Evolutionary conservation across 768 basidiomycete species (phyloP), one percentile per base, ranked within the genome.

Genomic region (Psilocybe cubensis): DNA sequence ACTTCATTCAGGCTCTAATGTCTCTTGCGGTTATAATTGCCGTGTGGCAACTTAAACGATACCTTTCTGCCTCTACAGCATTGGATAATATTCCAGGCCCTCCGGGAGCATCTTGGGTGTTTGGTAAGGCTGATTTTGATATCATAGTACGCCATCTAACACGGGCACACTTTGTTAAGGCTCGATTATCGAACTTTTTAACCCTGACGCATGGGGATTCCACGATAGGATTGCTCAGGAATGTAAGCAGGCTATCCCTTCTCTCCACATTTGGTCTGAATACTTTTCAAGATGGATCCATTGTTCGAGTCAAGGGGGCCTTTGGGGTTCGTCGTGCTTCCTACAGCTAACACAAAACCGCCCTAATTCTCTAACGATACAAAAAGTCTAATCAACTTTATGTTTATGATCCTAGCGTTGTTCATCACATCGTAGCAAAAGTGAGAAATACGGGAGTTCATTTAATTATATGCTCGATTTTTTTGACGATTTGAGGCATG

Each of bases 341-440:
- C 6, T 24, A 24, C 18, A 1, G 3, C 11, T 24, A 3, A 12
- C 5, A 48, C 33, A 18, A 25, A 14, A 9, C 17, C 18, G 10
- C 14, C 14, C n/a, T 5, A 17, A 40, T 44, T 43, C 14, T 53
- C 27, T 45, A 5, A 10, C 1, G 21, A 10, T 3, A 21, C 14
- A 24, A 25, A 52, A 60, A 73, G 72, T 67, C 66, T 24, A 63
- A 70, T 44, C 60, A 66, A 23, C 64, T 83, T 3, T 77, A 77
- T 56, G 69, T 79, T 1, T 79, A 63, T 49, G 81, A 83, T 56
- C 76, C 81, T 0, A 72, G 70, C 28, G 82, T 79, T 0, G 61
- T 83, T 31, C 72, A 80, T 51, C 76, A 78, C 56, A 76, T 83
- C 50, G 38, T 79, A 5, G 67, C 81, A 29, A 82, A 81, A 66